phyloP scores from a whole-genome alignment of 2,329 filamentous ascomycete species.

The Aspergillus melleus region DNA sequence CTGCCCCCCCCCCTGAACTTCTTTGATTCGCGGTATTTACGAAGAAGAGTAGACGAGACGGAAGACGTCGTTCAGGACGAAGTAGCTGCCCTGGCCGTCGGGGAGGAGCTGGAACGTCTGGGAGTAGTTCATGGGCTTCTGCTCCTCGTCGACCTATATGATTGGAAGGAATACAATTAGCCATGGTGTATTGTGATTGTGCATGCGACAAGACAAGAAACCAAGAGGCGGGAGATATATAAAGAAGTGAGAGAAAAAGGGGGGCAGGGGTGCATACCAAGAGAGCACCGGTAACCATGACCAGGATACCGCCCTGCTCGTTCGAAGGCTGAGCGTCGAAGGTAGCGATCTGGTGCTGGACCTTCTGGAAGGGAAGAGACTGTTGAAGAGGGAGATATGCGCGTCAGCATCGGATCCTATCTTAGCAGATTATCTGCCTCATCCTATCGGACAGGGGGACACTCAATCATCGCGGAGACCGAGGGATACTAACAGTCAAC shows the following conservation, averaged over 20 bases:
- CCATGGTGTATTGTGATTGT: background rate
- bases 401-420: slow-evolving; percentile 6
- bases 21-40: background rate
- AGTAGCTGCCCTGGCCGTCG: slow-evolving; percentile 69
- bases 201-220: background rate
- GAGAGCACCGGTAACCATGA: slow-evolving; percentile 84
- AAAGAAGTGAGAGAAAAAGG: background rate
- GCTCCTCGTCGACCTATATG: slow-evolving; percentile 76
- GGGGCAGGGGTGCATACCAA: slow-evolving; percentile 58
- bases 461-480: background rate
- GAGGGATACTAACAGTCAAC: slow-evolving; percentile 63
- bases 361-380: slow-evolving; percentile 77
- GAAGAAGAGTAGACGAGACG: slow-evolving; percentile 67
- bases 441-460: background rate
- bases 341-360: slow-evolving; percentile 74
- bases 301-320: slow-evolving; percentile 69
- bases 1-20: background rate
- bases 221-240: background rate
- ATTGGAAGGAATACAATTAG: background rate
- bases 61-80: slow-evolving; percentile 93
- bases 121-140: slow-evolving; percentile 85
- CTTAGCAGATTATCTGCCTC: background rate
- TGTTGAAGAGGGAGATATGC: slow-evolving; percentile 37
- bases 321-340: slow-evolving; percentile 79
- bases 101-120: slow-evolving; percentile 84